These are phyloP conservation scores for Globisporangium spinosum DNA, from an alignment of 352 stramenopile genomes.

Conservation along the genomic window DNA sequence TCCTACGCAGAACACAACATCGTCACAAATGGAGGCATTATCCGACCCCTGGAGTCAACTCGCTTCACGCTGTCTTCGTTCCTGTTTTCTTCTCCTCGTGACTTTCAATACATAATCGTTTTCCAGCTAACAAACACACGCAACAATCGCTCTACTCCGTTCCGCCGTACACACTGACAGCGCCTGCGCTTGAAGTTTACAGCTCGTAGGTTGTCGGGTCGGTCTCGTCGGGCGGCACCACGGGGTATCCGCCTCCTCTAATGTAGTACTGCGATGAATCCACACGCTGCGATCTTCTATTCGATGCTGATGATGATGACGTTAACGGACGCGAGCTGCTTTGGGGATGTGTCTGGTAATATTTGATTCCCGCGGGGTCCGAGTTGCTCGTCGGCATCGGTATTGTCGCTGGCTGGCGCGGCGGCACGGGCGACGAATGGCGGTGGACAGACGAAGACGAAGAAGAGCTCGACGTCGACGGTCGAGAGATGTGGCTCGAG, in stretches of 20 bases:
- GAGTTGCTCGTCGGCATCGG: slow-evolving; percentile 15
- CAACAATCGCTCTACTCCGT: not conserved
- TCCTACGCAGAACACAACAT: too few relatives aligned
- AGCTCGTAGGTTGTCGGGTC: slow-evolving; percentile 18
- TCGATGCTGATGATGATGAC: not conserved
- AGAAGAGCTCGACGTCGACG: slow-evolving; percentile 2
- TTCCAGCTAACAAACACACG: not conserved
- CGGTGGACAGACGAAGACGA: slow-evolving; percentile 7
- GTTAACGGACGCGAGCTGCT: not conserved
- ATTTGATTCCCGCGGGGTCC: slow-evolving; percentile 13
- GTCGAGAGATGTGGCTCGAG: slow-evolving; percentile 13
- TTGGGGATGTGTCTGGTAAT: slow-evolving; percentile 13
- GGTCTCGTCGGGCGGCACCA: not conserved
- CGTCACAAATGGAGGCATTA: too few relatives aligned
- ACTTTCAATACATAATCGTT: not conserved
- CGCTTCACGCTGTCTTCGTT: not conserved
- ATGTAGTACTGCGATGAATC: slow-evolving; percentile 14
- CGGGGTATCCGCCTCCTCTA: not conserved
- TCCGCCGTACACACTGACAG: not conserved
- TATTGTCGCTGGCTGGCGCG: not conserved
- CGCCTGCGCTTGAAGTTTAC: not conserved
- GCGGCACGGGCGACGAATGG: slow-evolving; percentile 16
- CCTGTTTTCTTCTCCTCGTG: not conserved
- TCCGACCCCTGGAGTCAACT: not conserved
- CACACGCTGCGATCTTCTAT: not conserved